phyloP scores from a whole-genome alignment of 768 basidiomycete species.

The Tylopilus sp. region DNA sequence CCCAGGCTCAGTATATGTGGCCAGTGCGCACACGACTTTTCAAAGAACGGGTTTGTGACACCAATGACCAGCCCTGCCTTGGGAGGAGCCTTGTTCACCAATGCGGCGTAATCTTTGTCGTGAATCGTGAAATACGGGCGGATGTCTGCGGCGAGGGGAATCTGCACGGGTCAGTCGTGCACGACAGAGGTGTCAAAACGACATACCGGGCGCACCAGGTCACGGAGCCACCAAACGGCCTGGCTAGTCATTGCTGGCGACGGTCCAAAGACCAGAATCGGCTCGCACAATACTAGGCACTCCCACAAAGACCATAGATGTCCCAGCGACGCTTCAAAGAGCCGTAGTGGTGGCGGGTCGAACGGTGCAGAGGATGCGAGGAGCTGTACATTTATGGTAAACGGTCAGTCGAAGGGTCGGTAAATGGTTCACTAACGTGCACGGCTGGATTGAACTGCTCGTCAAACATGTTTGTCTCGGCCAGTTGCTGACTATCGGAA shows the following conservation, averaged over 20 bases:
- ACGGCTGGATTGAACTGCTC: conserved; percentile 49
- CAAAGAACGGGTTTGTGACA: conserved; percentile 87
- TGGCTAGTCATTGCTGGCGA: conserved; percentile 82
- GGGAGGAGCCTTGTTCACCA: conserved; percentile 83
- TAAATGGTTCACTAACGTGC: conserved; percentile 38
- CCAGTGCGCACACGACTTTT: conserved; percentile 78
- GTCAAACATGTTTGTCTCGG: conserved; percentile 47
- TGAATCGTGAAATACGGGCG: conserved; percentile 97
- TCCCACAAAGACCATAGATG: conserved; percentile 91
- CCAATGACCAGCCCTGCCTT: conserved; percentile 74
- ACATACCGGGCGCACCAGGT: conserved; percentile 78
- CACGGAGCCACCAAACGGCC: conserved; percentile 89
- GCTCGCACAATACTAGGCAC: conserved; percentile 86
- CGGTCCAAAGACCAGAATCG: conserved; percentile 77
- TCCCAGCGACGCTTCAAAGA: conserved; percentile 62
- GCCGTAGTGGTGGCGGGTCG: conserved; percentile 51
- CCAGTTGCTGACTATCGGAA: conserved; percentile 70
- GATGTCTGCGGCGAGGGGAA: conserved; percentile 80
- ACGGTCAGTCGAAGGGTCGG: background rate
- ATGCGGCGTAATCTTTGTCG: conserved; percentile 70
- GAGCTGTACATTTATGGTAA: conserved; percentile 44
- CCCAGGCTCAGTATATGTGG: conserved; percentile 79
- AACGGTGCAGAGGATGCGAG: conserved; percentile 63
- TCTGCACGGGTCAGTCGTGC: conserved; percentile 39
- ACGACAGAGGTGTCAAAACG: background rate